Conservation (phyloP, 2,329 filamentous ascomycete genomes). For the Aspergillus sp. region DNA sequence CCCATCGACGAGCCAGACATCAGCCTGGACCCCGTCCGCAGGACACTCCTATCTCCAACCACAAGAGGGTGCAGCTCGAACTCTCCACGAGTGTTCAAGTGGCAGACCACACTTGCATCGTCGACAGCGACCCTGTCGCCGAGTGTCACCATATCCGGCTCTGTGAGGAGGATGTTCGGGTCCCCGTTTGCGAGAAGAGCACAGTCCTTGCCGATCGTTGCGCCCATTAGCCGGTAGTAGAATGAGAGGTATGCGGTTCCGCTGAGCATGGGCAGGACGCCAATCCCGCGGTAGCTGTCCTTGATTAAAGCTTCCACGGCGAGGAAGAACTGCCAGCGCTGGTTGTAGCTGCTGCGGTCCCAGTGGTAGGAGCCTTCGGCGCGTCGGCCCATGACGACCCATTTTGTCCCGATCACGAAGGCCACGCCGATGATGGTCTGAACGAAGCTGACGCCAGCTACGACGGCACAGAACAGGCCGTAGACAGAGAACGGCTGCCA, state of each 20-base stretch:
- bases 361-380: constrained; percentile 57
- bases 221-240: constrained; percentile 57
- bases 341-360: constrained; percentile 58
- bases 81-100: constrained; percentile 58
- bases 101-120: constrained; percentile 57
- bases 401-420: constrained; percentile 51
- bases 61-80: constrained; percentile 55
- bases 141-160: constrained; percentile 54
- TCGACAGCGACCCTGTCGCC: constrained; percentile 40
- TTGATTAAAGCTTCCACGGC: constrained; percentile 53
- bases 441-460: neutral
- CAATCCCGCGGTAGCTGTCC: constrained; percentile 52
- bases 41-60: constrained; percentile 54
- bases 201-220: constrained; percentile 55
- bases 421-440: constrained; percentile 41
- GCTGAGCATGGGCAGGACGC: constrained; percentile 54
- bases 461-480: neutral
- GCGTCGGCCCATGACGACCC: constrained; percentile 53
- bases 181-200: constrained; percentile 56
- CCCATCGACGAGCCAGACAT: constrained; percentile 56
- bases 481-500: constrained; percentile 10
- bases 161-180: constrained; percentile 57
- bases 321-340: constrained; percentile 59
- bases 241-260: constrained; percentile 54
- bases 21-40: constrained; percentile 54